Percentiles rank a stretch among this genome's conserved stretches.
Evolutionary conservation across 495 filamentous ascomycete species (phyloP).

Genomic region (Podospora didyma): DNA sequence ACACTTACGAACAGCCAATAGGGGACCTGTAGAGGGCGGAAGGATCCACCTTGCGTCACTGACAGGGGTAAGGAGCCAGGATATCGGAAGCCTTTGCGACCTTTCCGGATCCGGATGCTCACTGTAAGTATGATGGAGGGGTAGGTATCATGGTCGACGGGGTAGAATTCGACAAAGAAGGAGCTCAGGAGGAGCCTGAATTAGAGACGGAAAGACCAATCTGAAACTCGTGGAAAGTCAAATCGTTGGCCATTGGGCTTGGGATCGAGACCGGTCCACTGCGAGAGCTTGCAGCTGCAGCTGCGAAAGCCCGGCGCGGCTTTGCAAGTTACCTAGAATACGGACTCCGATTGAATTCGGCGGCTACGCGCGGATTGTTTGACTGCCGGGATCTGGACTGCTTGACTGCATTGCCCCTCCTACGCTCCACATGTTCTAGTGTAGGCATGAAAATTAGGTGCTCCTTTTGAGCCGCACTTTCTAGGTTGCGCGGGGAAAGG

Average conservation of each 20-base stretch:
- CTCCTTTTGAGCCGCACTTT: too few relatives aligned
- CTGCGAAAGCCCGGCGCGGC: too few relatives aligned
- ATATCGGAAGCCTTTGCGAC: neutral
- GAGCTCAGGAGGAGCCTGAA: too few relatives aligned
- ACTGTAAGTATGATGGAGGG: too few relatives aligned
- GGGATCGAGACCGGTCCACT: neutral
- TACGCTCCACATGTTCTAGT: neutral
- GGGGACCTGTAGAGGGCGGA: neutral
- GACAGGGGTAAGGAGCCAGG: neutral
- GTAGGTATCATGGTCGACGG: too few relatives aligned
- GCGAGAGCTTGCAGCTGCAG: neutral
- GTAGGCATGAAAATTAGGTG: neutral
- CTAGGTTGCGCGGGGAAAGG: neutral
- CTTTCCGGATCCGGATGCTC: neutral
- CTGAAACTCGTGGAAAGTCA: too few relatives aligned
- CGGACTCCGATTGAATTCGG: too few relatives aligned
- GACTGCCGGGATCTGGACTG: neutral
- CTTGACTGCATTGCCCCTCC: neutral
- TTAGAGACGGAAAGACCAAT: too few relatives aligned
- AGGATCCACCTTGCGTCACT: constrained; percentile 10
- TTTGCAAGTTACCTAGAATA: too few relatives aligned
- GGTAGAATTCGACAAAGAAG: too few relatives aligned
- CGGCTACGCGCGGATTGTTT: neutral
- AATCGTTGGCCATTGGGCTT: neutral
- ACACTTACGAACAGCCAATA: neutral